Evolutionary conservation across 1,284 basidiomycete species (phyloP), one percentile per base, ranked within the genome.

Genomic region (Apiotrichum domesticum): DNA sequence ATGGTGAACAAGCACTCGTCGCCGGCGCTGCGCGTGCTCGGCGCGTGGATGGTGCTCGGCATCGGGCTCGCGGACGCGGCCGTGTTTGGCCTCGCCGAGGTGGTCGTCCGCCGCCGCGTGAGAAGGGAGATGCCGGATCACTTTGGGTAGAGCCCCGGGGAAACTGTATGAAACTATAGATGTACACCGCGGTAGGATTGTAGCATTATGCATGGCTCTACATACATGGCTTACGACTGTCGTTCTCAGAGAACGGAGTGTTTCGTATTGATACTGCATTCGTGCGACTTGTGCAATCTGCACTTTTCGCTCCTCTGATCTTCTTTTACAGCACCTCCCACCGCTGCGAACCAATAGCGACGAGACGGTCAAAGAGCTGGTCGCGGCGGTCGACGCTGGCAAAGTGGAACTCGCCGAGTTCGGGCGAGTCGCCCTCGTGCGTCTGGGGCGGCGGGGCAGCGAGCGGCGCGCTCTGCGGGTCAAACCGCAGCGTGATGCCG

Each of bases 381-480:
- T 79, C 78, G 42, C 78, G 59, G 51, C 77, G 66, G 2, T 69
- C 72, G 5, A 79, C 74, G 45, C 73, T 62, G 44, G 67, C 72
- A 60, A 79, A 77, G 45, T 68, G 61, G 57, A 71, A 21, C 21
- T 53, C 3, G 68, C 14, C 11, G 11, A 6, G 11, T 14, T n/a
- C 41, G 6, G 10, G 41, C 11, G 41, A 8, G 41, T 14, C 11
- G 9, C n/a, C 11, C 8, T 14, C 21, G 21, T 21, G 11, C 37
- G 37, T 39, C 37, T 8, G 8, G 41, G 41, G 9, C 41, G 8
- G 8, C 10, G 41, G 13, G 8, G 41, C 8, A 8, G 9, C n/a
- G 41, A 14, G 41, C 14, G 41, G 41, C n/a, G 14, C 6, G 10
- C 6, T 6, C 8, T 14, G 41, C 10, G 41, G 41, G 10, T 10